A percentile compares a stretch with the other conserved stretches of the same genome.
Conservation (phyloP, 169 alveolate species). For the Cyclospora cayetanensis region DNA sequence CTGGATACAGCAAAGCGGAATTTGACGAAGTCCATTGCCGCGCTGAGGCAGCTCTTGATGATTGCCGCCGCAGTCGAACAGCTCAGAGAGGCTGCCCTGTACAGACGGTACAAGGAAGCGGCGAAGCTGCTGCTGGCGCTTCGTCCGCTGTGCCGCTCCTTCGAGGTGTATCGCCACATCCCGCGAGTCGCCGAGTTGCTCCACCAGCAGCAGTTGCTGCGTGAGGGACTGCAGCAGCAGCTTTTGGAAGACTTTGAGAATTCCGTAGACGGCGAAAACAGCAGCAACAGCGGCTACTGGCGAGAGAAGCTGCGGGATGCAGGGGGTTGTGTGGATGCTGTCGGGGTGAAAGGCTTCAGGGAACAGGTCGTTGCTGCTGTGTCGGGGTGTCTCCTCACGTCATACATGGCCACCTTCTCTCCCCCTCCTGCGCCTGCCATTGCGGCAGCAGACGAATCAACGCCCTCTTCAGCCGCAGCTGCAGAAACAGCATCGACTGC, state of each 20-base stretch:
- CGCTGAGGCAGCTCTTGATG: not conserved
- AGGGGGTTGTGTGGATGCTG: not conserved
- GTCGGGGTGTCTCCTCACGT: not conserved
- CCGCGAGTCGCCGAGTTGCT: slow-evolving; percentile 1
- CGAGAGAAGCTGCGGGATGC: not conserved
- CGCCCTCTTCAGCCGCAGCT: too few species aligned
- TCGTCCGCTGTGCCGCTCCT: not conserved
- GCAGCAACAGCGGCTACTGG: not conserved
- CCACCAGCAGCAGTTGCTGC: not conserved
- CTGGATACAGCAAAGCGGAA: slow-evolving; percentile 14
- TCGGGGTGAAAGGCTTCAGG: not conserved
- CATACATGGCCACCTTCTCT: not conserved
- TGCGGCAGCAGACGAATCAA: not conserved
- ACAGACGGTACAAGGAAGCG: not conserved
- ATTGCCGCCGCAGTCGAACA: not conserved
- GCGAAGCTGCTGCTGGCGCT: slow-evolving; percentile 30
- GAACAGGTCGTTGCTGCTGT: not conserved
- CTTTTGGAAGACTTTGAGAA: slow-evolving; percentile 18
- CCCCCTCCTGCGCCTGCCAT: not conserved
- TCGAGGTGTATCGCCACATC: slow-evolving; percentile 9
- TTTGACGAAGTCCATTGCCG: not conserved
- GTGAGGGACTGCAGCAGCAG: slow-evolving; percentile 32
- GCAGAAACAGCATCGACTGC: not conserved
- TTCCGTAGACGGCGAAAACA: not conserved
- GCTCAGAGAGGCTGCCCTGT: not conserved